A percentile compares a stretch with the other conserved stretches of the same genome.
These are phyloP conservation scores for Trametes maxima DNA, from an alignment of 768 basidiomycete genomes.

Conservation along the genomic window DNA sequence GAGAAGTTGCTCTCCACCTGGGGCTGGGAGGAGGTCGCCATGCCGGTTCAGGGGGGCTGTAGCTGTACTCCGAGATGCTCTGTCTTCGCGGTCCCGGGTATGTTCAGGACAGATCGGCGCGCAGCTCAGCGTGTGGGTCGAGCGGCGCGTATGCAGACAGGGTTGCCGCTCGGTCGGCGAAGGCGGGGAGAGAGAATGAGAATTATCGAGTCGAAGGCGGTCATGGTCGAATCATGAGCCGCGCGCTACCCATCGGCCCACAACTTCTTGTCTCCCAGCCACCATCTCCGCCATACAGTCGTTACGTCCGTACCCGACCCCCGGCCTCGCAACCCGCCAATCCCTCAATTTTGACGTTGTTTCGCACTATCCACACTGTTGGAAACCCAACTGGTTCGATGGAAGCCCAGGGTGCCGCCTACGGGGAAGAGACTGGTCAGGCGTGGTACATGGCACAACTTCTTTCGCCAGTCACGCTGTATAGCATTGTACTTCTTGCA, in stretches of 20 bases:
- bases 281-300: neutral
- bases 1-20: conserved; percentile 54
- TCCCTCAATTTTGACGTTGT: too few relatives aligned
- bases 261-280: neutral
- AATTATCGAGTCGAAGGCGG: neutral
- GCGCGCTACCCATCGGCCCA: neutral
- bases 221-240: neutral
- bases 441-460: too few relatives aligned
- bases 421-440: too few relatives aligned
- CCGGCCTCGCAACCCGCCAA: neutral
- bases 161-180: neutral
- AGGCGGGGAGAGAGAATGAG: neutral
- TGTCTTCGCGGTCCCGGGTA: neutral
- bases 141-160: neutral
- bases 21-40: conserved; percentile 19
- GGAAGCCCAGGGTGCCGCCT: too few relatives aligned
- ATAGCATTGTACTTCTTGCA: too few relatives aligned
- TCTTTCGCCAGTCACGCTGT: too few relatives aligned
- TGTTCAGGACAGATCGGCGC: neutral
- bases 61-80: too few relatives aligned
- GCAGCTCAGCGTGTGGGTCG: neutral
- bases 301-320: neutral
- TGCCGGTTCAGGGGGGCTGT: neutral
- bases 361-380: too few relatives aligned
- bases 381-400: too few relatives aligned